Base-by-base conservation (phyloP, 2,329 filamentous ascomycete species). In the Penicillium corylophilum region DNA sequence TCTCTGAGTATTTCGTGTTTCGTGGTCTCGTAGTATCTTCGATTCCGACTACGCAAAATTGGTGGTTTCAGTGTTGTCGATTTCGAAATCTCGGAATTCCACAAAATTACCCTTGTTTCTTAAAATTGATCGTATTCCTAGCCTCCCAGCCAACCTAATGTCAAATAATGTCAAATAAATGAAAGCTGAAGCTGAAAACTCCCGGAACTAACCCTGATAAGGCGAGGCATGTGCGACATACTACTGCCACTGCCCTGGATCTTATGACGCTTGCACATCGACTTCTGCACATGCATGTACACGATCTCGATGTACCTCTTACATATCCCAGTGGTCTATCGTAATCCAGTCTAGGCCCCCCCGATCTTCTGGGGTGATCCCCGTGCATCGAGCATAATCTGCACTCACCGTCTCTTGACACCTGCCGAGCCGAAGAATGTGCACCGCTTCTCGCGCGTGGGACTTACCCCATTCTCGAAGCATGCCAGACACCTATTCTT, bases 391-490 rank as follows among this genome's bases (percentile, higher is more conserved):
- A n/a, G n/a, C n/a, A 16, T 16, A 40, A 22, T 39, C 47, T 50
- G 41, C 52, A 46, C 23, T 51, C 53, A 55, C 55, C 56, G 56
- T 54, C 53, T 54, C 48, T 54, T 47, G 35, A 33, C 22, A 46
- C 18, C 31, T 28, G 31, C 38, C 23, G 46, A 29, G 48, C 33
- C 50, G 44, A 54, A 47, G 51, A 57, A 51, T 50, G 44, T 51
- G 45, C 36, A 54, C 44, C 24, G 24, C 24, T 26, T 33, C 44
- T 23, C 16, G 28, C 35, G 46, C 41, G 53, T 46, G 50, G 44
- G 49, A 24, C 36, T 35, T 16, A 35, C 56, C 50, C 53, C 58
- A 56, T 61, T 62, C 55, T 61, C 56, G 50, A 59, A 57, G 43
- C 54, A 54, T 56, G 42, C 51, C 55, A 50, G 31, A 28, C 13